phyloP scores from a whole-genome alignment of 805 yeast species.

The Myxozyma vanderwaltii region DNA sequence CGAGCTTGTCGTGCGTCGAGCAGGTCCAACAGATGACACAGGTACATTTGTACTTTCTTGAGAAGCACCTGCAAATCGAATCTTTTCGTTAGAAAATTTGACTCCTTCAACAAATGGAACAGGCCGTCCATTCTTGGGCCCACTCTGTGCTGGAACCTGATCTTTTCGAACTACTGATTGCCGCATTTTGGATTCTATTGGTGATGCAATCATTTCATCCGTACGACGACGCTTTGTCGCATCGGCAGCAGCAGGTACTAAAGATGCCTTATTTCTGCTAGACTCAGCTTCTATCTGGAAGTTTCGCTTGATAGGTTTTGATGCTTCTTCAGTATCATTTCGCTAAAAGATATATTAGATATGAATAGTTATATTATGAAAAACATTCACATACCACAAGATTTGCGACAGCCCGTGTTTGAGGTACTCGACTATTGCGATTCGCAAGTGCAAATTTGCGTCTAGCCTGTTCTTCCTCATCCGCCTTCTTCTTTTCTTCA shows the following conservation, averaged over 20 bases:
- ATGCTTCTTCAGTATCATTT: slow-evolving; percentile 10
- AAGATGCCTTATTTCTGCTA: not conserved
- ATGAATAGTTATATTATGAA: not conserved
- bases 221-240: slow-evolving; percentile 31
- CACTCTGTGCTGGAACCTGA: not conserved
- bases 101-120: slow-evolving; percentile 42
- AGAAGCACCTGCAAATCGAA: slow-evolving; percentile 36
- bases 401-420: slow-evolving; percentile 16
- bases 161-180: slow-evolving; percentile 15
- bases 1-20: slow-evolving; percentile 8
- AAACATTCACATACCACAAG: slow-evolving; percentile 2
- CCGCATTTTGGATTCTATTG: slow-evolving; percentile 16
- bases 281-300: slow-evolving; percentile 17
- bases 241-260: slow-evolving; percentile 12
- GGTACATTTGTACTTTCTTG: slow-evolving; percentile 9
- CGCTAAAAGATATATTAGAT: not conserved
- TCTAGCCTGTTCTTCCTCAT: slow-evolving; percentile 18
- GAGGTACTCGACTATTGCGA: slow-evolving; percentile 21
- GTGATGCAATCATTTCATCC: slow-evolving; percentile 22
- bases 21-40: not conserved
- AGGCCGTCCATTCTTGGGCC: not conserved
- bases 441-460: slow-evolving; percentile 17
- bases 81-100: slow-evolving; percentile 42
- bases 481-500: slow-evolving; percentile 14
- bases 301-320: slow-evolving; percentile 22